phyloP scores from a whole-genome alignment of 352 stramenopile genomes.

The Globisporangium carolinianum region DNA sequence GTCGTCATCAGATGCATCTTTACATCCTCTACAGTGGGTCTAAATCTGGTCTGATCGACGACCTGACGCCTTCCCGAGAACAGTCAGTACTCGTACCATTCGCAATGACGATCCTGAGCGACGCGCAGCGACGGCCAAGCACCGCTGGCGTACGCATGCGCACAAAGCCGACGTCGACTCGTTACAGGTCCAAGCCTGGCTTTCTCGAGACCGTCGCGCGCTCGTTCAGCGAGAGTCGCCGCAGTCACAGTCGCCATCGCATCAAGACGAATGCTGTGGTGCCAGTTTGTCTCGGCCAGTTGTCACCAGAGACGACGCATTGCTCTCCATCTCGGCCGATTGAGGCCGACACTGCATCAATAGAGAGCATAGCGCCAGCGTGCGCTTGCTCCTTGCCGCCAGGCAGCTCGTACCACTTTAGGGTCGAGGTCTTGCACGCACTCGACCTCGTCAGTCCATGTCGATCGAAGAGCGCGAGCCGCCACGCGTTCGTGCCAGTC shows the following conservation, averaged over 20 bases:
- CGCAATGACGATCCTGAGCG: too few species aligned
- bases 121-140: too few species aligned
- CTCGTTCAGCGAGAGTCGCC: not conserved
- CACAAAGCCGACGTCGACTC: not conserved
- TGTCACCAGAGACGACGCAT: not conserved
- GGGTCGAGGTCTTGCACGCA: conserved; percentile 8
- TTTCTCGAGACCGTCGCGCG: not conserved
- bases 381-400: not conserved
- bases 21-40: too few species aligned
- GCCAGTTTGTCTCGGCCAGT: not conserved
- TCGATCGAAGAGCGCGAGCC: not conserved
- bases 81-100: too few species aligned
- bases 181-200: not conserved
- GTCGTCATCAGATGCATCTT: too few species aligned
- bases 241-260: not conserved
- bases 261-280: conserved; percentile 1
- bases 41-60: too few species aligned
- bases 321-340: not conserved
- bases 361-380: not conserved
- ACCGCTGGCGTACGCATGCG: too few species aligned
- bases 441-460: conserved; percentile 11
- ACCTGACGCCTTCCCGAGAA: too few species aligned
- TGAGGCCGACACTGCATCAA: not conserved
- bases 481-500: conserved; percentile 7
- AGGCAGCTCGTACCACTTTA: not conserved